Base-by-base conservation (phyloP, 352 stramenopile species). In the Globisporangium radiosum region DNA sequence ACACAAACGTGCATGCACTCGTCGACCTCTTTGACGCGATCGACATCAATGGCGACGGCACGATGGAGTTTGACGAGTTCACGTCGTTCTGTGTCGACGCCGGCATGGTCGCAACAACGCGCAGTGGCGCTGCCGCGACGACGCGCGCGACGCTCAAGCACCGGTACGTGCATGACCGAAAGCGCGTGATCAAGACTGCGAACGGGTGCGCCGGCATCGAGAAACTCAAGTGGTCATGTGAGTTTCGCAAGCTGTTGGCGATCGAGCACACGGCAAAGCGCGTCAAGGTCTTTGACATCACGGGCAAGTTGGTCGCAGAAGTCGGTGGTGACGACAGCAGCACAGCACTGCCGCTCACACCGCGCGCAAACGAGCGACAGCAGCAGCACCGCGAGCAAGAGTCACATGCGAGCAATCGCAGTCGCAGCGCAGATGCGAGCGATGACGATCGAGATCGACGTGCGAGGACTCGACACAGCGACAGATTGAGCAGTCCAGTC, bases 31-130 rank as follows among this genome's bases (percentile, higher is more conserved):
- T 95, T 42, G 79, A 94, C 37, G 77, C 88, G 60, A 95, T 95
- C 52, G 86, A 95, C 62, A 90, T 92, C 64, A 95, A 95, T 50
- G 86, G 86, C 36, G 86, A 95, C 44, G 83, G 85, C 6, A 72
- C 71, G 3, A 87, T 94, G 70, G 86, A 95, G 48, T 93, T 92
- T 55, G 81, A 90, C 33, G 86, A 95, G 64, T 92, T 94, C 56
- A 93, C 86, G 47, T 90, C 77, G 25, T 95, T 88, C 56, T 95
- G 86, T 60, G 83, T 94, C 10, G 86, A 93, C 55, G 85, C 83
- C 11, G 86, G 86, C 5, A 93, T 95, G 79, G 70, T 91, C 42
- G 80, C 84, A 7, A 89, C 77, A 15, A 54, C 50, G 5, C 50
- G 50, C 47, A 66, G 84, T 40, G 52, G 84, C 43, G 25, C 25